Evolutionary conservation across 83 land plant genomes (phyloP), one percentile per base, ranked within the genome.

Genomic region (Diphasiastrum complanatum): DNA sequence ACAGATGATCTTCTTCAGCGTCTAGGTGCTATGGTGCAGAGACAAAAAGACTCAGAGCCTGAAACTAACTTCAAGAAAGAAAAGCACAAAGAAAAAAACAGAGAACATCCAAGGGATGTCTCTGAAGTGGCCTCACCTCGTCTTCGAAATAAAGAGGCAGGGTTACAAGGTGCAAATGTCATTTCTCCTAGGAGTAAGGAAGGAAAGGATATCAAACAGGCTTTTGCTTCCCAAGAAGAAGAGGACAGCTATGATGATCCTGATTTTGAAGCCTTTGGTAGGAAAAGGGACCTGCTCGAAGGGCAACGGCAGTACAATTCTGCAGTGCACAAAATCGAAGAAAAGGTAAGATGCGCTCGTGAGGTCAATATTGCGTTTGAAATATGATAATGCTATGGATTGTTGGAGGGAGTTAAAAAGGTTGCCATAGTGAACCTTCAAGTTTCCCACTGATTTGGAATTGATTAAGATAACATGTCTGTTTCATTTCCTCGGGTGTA

Each of bases 241-340:
- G 51, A 33, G 3, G 78, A 68, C 5, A 36, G 43, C 8, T 41
- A 18, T 62, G 63, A 28, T 38, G 77, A 71, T 41, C 49, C 19
- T 24, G 69, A 74, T 50, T 62, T 74, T 34, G 85, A 55, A 57
- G 51, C 43, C 14, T 35, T 63, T 51, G 64, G 34, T 23, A 86
- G 79, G 67, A 71, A 79, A 55, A 75, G 76, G 57, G 96, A 84
- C 75, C 52, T 89, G 35, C 82, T 93, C 45, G 89, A 83, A 77
- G 99, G 99, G 1, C 99, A 93, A 62, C 62, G 99, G 47, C 88
- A 89, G 68, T 93, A 93, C 65, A 93, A 89, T 56, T 88, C 92
- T 40, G 88, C 72, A 37, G 81, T 93, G 48, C 99, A 89, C 58
- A 67, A 91, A 33, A 93, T 93, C 72, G 81, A 93, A 66, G 99